Evolutionary conservation across 768 basidiomycete species (phyloP).

Genomic region (Pulveroboletus frians): DNA sequence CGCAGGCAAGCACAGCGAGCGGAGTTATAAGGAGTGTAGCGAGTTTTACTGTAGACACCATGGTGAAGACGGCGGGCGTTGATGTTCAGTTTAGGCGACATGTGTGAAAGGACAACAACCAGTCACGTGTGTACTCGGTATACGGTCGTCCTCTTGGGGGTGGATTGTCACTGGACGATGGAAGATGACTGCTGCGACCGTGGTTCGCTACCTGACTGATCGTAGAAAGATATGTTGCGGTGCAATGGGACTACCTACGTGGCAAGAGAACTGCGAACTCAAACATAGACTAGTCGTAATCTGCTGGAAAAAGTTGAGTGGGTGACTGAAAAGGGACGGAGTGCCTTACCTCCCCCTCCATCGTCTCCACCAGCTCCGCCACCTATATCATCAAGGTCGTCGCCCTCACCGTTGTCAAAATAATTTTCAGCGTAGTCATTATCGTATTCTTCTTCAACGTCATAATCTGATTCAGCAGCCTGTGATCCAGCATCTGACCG

Average conservation of each 20-base stretch:
- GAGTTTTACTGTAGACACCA: slow-evolving; percentile 20
- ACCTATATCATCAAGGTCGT: slow-evolving; percentile 73
- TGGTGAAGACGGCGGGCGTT: slow-evolving; percentile 11
- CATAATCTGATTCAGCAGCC: slow-evolving; percentile 66
- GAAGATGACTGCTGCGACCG: not conserved
- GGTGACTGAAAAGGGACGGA: not conserved
- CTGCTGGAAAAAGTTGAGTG: slow-evolving; percentile 4
- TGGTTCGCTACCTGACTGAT: not conserved
- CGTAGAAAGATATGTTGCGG: not conserved
- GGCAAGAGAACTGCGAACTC: not conserved
- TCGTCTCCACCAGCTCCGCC: slow-evolving; percentile 63
- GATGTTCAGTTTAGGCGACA: not conserved
- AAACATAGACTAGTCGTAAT: slow-evolving; percentile 24
- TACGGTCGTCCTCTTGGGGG: not conserved
- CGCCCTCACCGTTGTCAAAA: slow-evolving; percentile 85
- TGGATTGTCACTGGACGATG: too few species aligned
- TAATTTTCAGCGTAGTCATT: slow-evolving; percentile 90
- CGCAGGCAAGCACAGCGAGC: slow-evolving; percentile 50
- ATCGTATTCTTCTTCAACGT: slow-evolving; percentile 87
- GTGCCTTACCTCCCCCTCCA: slow-evolving; percentile 48
- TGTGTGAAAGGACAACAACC: not conserved
- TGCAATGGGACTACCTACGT: slow-evolving; percentile 1
- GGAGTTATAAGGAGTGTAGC: slow-evolving; percentile 29
- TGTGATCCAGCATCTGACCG: slow-evolving; percentile 65
- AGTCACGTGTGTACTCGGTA: slow-evolving; percentile 21